Conservation (phyloP, 805 yeast genomes). For the Metschnikowia arizonensis region DNA sequence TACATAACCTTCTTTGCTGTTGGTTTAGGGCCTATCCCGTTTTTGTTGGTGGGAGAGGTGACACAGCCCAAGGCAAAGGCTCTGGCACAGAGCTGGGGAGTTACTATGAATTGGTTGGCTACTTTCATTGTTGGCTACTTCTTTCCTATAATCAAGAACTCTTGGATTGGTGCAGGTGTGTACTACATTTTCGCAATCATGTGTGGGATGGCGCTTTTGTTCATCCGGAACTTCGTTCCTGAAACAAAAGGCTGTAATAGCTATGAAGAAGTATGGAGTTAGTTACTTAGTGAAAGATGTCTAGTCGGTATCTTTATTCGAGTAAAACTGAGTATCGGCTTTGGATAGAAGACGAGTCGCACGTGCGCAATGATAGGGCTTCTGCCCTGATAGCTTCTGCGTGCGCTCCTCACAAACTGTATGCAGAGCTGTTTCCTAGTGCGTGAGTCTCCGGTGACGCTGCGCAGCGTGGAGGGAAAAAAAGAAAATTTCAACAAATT, state of each 20-base stretch:
- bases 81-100: slow-evolving; percentile 89
- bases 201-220: slow-evolving; percentile 47
- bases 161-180: slow-evolving; percentile 67
- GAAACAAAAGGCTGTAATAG: slow-evolving; percentile 67
- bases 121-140: slow-evolving; percentile 76
- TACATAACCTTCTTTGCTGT: slow-evolving; percentile 85
- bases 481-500: slow-evolving; percentile 12
- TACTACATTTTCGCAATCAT: slow-evolving; percentile 66
- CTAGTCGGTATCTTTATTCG: too few species aligned
- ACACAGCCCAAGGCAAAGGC: slow-evolving; percentile 77
- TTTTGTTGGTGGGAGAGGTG: slow-evolving; percentile 82
- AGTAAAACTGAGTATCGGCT: background rate
- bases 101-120: slow-evolving; percentile 85
- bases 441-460: slow-evolving; percentile 10
- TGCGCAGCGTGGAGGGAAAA: slow-evolving; percentile 13
- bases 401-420: background rate
- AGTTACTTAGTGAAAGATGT: background rate
- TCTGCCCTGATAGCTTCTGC: slow-evolving; percentile 7
- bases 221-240: slow-evolving; percentile 52
- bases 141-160: slow-evolving; percentile 68
- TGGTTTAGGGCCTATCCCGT: slow-evolving; percentile 96
- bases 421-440: background rate
- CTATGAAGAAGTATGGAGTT: slow-evolving; percentile 66
- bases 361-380: slow-evolving; percentile 17
- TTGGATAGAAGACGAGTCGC: background rate